These are phyloP conservation scores for Yamadazyma taylorii DNA, from an alignment of 1,139 yeast species.

Conservation along the genomic window DNA sequence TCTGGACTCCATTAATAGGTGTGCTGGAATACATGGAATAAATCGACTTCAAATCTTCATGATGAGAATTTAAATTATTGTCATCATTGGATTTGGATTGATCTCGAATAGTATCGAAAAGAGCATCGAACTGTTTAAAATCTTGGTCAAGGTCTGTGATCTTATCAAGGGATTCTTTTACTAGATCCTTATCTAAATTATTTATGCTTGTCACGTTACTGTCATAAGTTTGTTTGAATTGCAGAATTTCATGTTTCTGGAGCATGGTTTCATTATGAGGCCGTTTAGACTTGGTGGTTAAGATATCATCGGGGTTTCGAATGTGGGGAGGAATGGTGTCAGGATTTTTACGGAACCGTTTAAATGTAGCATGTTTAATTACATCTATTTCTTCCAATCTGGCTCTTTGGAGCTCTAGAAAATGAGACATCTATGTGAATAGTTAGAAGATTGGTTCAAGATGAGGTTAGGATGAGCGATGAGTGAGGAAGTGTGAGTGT, in stretches of 20 bases:
- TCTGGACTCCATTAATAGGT: constrained; percentile 16
- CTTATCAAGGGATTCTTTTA: constrained; percentile 21
- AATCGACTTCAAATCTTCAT: constrained; percentile 30
- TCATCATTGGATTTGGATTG: no score
- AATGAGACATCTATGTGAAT: constrained; percentile 24
- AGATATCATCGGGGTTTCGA: constrained; percentile 14
- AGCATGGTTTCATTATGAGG: constrained; percentile 42
- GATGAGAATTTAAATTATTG: constrained; percentile 4
- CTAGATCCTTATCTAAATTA: constrained; percentile 4
- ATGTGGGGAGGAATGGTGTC: constrained; percentile 11
- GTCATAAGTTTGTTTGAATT: constrained; percentile 51
- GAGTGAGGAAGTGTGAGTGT: no score
- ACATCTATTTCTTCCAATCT: constrained; percentile 39
- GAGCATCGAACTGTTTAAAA: constrained; percentile 45
- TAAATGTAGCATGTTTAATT: constrained; percentile 32
- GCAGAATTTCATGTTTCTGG: constrained; percentile 70
- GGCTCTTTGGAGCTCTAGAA: constrained; percentile 37
- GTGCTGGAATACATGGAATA: constrained; percentile 42
- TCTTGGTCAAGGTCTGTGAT: constrained; percentile 27
- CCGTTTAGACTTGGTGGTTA: constrained; percentile 27
- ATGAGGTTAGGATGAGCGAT: no score
- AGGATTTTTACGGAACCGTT: constrained; percentile 34
- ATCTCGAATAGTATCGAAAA: constrained; percentile 33
- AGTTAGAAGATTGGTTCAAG: constrained; percentile 1
- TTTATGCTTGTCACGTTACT: constrained; percentile 3